Evolutionary conservation across 129 eudicot genomes (phyloP), one percentile per base, ranked within the genome.

Genomic region (Calendula officinalis): DNA sequence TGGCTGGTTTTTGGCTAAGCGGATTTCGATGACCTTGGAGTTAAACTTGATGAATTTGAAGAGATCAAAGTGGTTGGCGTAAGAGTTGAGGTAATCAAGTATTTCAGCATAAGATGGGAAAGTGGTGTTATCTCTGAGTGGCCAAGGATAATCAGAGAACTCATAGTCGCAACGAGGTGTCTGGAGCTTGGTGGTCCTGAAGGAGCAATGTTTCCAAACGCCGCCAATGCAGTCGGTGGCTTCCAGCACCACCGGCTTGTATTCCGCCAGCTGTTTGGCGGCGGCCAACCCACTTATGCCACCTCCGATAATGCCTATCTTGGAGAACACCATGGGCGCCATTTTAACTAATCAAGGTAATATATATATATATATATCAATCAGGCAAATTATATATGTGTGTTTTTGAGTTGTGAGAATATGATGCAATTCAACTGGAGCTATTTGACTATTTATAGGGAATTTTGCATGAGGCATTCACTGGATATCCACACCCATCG

Each of bases 141-240:
- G 59, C 99, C 99, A 92, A 1, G 99, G 96, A 22, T 76, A 92
- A 74, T 92, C 98, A 4, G 98, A 92, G 78, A 92, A 92, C 27
- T 92, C 99, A 15, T 88, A 92, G 72, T 92, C 99, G 34, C 96
- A 88, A 27, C 99, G 95, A 56, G 95, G 99, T n/a, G 95, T 92
- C 53, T 92, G 99, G 13, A 92, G 89, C 67, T 85, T 88, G 0
- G 99, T 92, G 16, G 95, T 75, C 64, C 67, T 71, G 38, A 74
- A 88, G 5, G 99, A 88, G 27, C 91, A 78, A 60, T 85, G 95
- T 54, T 78, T 79, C 99, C 99, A 88, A 34, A 92, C 99, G 7
- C 96, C 99, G 32, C 99, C 99, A 8, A 92, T 75, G 35, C 86
- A 85, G 68, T 80, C 85, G 1, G 95, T 77, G 8, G 96, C 89